Evolutionary conservation across 1,284 basidiomycete species (phyloP).

Genomic region (Neotropicomus parvogracilis): DNA sequence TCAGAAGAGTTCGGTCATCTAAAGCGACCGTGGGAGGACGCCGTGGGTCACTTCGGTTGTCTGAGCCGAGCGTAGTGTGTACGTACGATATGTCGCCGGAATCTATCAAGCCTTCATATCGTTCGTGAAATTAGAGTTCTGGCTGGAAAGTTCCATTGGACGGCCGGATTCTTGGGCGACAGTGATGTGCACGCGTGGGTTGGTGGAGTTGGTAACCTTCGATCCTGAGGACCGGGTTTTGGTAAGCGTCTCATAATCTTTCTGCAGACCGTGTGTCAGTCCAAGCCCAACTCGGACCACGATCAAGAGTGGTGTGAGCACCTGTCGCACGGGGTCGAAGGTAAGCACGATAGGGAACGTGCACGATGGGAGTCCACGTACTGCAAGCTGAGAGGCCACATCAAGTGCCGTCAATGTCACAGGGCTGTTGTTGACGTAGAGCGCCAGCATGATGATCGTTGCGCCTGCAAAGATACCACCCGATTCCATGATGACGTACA

Average conservation of each 20-base stretch:
- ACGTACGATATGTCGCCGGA: not conserved
- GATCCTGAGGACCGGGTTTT: not conserved
- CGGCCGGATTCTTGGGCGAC: not conserved
- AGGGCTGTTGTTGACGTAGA: not conserved
- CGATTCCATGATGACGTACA: not conserved
- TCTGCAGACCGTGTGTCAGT: not conserved
- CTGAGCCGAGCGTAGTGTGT: too few species aligned
- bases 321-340: not conserved
- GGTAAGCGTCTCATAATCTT: not conserved
- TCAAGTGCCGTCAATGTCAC: not conserved
- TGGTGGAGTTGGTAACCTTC: not conserved
- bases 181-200: not conserved
- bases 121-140: not conserved
- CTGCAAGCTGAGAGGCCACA: not conserved
- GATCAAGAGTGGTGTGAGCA: not conserved
- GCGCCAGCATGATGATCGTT: not conserved
- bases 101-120: not conserved
- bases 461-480: not conserved
- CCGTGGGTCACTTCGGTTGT: too few species aligned
- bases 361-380: not conserved
- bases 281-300: not conserved
- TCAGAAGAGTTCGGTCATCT: too few species aligned
- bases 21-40: too few species aligned
- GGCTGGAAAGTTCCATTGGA: not conserved
- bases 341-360: not conserved